Conservation (phyloP, 306 rosid genomes). For the Hippophae tibetana region DNA sequence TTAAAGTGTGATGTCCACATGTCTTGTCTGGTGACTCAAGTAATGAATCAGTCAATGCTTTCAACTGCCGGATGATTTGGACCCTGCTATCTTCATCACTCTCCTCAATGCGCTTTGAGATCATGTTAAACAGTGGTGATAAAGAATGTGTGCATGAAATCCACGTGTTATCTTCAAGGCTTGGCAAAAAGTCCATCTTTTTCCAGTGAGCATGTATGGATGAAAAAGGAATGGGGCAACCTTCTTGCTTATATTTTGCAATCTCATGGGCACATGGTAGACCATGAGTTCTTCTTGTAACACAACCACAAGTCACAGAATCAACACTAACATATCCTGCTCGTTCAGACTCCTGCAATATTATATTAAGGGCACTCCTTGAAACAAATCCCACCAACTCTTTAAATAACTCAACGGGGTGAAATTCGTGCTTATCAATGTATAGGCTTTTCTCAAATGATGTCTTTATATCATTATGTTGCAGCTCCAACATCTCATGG, state of each 20-base stretch:
- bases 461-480: neutral
- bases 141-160: too few relatives aligned
- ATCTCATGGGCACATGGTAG: constrained; percentile 11
- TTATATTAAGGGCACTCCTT: neutral
- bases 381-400: constrained; percentile 1
- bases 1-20: too few relatives aligned
- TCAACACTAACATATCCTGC: neutral
- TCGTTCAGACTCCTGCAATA: neutral
- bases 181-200: neutral
- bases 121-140: too few relatives aligned
- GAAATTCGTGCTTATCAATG: neutral
- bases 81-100: too few relatives aligned
- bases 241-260: neutral
- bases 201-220: neutral
- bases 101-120: too few relatives aligned
- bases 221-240: neutral
- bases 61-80: too few relatives aligned
- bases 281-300: neutral
- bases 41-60: too few relatives aligned
- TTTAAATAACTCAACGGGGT: neutral
- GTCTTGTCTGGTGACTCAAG: too few relatives aligned
- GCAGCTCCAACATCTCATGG: neutral
- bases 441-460: neutral
- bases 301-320: neutral
- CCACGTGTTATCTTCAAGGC: neutral